Percentiles rank a stretch among this genome's conserved stretches.
Conservation (phyloP, 2,329 filamentous ascomycete species). For the Celoporthe dispersa region DNA sequence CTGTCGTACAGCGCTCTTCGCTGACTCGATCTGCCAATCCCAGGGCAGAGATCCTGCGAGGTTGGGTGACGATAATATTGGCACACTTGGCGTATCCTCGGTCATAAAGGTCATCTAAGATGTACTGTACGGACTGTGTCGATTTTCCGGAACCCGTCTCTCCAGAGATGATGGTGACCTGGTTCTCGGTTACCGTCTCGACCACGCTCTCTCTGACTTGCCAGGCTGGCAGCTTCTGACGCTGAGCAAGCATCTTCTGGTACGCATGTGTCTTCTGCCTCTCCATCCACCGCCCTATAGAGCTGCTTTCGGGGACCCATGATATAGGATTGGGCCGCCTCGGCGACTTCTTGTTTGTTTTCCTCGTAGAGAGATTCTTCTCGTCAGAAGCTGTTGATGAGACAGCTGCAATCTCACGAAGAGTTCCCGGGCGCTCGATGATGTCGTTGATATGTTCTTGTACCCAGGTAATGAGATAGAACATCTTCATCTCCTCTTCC, state of each 20-base stretch:
- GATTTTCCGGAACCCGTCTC: constrained; percentile 98
- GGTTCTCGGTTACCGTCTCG: constrained; percentile 71
- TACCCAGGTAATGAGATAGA: constrained; percentile 88
- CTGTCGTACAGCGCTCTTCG: constrained; percentile 80
- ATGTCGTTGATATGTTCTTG: constrained; percentile 83
- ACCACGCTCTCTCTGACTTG: constrained; percentile 78
- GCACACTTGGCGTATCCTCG: constrained; percentile 74
- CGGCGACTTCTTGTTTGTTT: constrained; percentile 41
- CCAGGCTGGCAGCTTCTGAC: constrained; percentile 86
- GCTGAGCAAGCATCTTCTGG: constrained; percentile 73
- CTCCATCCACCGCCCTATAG: constrained; percentile 69
- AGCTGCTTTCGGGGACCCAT: constrained; percentile 65
- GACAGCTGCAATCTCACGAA: constrained; percentile 83
- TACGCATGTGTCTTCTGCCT: constrained; percentile 69
- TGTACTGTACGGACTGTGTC: constrained; percentile 94
- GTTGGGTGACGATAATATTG: constrained; percentile 96
- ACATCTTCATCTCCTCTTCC: constrained; percentile 88
- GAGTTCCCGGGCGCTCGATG: constrained; percentile 79
- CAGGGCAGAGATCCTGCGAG: constrained; percentile 89
- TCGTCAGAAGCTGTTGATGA: constrained; percentile 68
- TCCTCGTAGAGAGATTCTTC: constrained; percentile 37
- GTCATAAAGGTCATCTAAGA: constrained; percentile 87
- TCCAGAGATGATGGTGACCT: constrained; percentile 95
- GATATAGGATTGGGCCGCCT: constrained; percentile 63
- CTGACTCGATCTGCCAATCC: constrained; percentile 93